Base-by-base conservation (phyloP, 2,329 filamentous ascomycete genomes). In the Zarea fungicola region DNA sequence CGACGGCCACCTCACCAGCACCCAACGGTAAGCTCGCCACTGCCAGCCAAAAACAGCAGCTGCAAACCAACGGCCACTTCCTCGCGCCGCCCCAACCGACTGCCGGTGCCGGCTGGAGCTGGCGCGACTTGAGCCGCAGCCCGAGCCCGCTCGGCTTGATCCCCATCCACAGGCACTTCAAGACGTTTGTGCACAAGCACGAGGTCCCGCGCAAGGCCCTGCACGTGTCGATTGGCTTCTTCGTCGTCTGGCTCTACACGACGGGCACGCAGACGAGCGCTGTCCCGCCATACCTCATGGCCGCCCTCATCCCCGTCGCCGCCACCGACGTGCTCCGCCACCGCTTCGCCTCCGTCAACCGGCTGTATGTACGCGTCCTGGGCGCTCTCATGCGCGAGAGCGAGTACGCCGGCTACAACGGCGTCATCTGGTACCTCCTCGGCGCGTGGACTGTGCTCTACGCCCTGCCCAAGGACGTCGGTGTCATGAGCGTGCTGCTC, bases 371-470 rank as follows among this genome's bases (percentile, higher is more conserved):
- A 59, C 82, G 79, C 49, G 77, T 81, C 31, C 71, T 97, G 13
- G 93, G 93, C 40, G 89, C 91, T 1, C 76, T 99, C 58, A 99
- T 99, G 93, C 87, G 93, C 48, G 93, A 99, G 72, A 93, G 87
- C 55, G 93, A 99, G 70, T 95, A 92, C 58, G 78, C 84, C 41
- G 89, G 90, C 44, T 99, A 89, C 77, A 99, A 99, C 65, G 93
- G 93, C 45, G 92, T 97, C 57, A 95, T 99, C 56, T 96, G 88
- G 75, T 99, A 97, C 68, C 81, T 99, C 9, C 79, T 96, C 7
- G 93, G 93, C 49, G 85, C 90, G 23, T 96, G 90, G 83, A 77
- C 84, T 26, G 89, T 92, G 14, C 80, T 97, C 56, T 81, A 81
- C 57, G 89, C 89, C 65, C 89, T 95, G 65, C 89, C 91, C 55